Percentiles rank a stretch among this genome's conserved stretches.
Conservation (phyloP, 2,329 filamentous ascomycete genomes). For the Zalaria obscura region DNA sequence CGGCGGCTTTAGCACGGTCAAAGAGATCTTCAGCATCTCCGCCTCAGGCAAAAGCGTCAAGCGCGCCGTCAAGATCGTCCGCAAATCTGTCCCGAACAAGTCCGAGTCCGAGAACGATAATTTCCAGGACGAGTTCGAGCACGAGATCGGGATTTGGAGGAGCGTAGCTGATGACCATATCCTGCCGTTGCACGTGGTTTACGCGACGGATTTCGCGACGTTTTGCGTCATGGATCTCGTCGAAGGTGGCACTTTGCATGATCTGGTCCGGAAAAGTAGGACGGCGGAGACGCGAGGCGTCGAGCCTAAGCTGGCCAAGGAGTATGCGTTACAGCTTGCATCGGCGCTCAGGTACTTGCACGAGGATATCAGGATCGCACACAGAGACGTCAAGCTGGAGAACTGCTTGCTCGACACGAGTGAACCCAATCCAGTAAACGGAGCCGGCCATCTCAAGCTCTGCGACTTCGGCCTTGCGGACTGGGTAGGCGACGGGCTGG, state of each 20-base stretch:
- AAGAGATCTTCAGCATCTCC: slow-evolving; percentile 50
- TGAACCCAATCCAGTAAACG: background rate
- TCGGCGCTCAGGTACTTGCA: slow-evolving; percentile 52
- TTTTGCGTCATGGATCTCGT: slow-evolving; percentile 54
- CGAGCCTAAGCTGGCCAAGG: slow-evolving; percentile 36
- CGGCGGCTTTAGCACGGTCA: slow-evolving; percentile 53
- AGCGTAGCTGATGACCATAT: slow-evolving; percentile 49
- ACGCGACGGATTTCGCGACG: slow-evolving; percentile 53
- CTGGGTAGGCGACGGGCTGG: slow-evolving; percentile 42
- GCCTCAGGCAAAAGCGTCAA: slow-evolving; percentile 33
- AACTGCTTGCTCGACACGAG: slow-evolving; percentile 46
- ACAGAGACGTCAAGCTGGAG: slow-evolving; percentile 55
- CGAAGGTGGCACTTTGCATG: slow-evolving; percentile 50
- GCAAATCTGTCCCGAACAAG: slow-evolving; percentile 40
- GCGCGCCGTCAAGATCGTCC: slow-evolving; percentile 55
- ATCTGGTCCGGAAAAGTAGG: slow-evolving; percentile 43
- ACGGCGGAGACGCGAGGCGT: slow-evolving; percentile 28
- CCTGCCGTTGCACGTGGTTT: slow-evolving; percentile 47
- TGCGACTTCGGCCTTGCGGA: slow-evolving; percentile 60
- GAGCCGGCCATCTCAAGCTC: slow-evolving; percentile 42
- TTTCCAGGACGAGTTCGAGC: slow-evolving; percentile 52
- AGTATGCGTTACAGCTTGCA: slow-evolving; percentile 49
- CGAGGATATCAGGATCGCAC: slow-evolving; percentile 51
- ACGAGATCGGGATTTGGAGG: slow-evolving; percentile 54
- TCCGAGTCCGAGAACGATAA: slow-evolving; percentile 49